Percentiles rank a stretch among this genome's conserved stretches.
phyloP scores from a whole-genome alignment of 371 early-diverging fungal genomes.

The Mucor sp. region DNA sequence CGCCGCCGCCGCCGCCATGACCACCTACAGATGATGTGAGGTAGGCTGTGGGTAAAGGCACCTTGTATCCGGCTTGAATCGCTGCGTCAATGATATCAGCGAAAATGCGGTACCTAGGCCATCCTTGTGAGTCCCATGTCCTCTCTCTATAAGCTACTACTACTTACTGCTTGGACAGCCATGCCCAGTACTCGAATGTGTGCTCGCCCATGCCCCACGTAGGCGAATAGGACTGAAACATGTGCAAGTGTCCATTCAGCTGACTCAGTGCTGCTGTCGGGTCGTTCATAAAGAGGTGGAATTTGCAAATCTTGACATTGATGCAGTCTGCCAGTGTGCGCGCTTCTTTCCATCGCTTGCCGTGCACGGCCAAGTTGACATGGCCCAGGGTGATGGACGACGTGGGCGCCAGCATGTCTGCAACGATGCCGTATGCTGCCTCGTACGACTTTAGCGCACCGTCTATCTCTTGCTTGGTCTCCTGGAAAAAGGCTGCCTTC shows the following conservation, averaged over 20 bases:
- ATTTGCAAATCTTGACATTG: slow-evolving; percentile 77
- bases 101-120: slow-evolving; percentile 64
- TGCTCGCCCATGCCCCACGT: slow-evolving; percentile 62
- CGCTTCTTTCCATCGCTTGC: slow-evolving; percentile 68
- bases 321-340: slow-evolving; percentile 69
- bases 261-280: slow-evolving; percentile 70
- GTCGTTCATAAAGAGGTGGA: slow-evolving; percentile 67
- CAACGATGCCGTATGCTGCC: slow-evolving; percentile 64
- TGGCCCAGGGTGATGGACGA: slow-evolving; percentile 51
- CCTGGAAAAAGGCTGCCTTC: slow-evolving; percentile 77
- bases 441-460: slow-evolving; percentile 76
- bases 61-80: slow-evolving; percentile 64
- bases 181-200: slow-evolving; percentile 85
- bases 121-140: background rate
- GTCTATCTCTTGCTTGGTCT: slow-evolving; percentile 80
- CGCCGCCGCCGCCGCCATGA: no score
- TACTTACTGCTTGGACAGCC: slow-evolving; percentile 75
- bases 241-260: slow-evolving; percentile 69
- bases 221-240: slow-evolving; percentile 58
- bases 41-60: slow-evolving; percentile 61
- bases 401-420: slow-evolving; percentile 65
- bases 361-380: slow-evolving; percentile 41
- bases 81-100: slow-evolving; percentile 78
- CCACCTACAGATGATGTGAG: slow-evolving; percentile 19
- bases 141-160: no score